phyloP scores from a whole-genome alignment of 768 basidiomycete genomes.

The Russula brevipes region DNA sequence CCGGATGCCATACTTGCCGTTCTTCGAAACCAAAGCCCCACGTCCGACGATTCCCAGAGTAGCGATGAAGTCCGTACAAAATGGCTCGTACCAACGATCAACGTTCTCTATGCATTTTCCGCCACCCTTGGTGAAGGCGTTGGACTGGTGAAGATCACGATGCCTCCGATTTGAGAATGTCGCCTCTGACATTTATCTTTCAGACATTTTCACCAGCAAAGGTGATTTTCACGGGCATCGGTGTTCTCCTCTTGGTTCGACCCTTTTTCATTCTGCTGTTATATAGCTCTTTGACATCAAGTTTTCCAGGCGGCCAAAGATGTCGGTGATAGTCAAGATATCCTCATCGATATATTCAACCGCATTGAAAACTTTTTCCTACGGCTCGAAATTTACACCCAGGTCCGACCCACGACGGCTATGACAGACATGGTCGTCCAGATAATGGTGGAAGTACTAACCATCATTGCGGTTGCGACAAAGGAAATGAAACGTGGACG shows the following conservation, averaged over 20 bases:
- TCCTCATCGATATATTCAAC: not conserved
- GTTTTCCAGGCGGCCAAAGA: not conserved
- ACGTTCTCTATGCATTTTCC: not conserved
- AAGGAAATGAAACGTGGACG: not conserved
- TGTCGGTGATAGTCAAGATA: not conserved
- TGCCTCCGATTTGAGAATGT: not conserved
- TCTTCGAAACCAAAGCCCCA: not conserved
- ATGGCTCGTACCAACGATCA: not conserved
- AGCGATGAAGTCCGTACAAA: not conserved
- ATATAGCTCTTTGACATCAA: not conserved
- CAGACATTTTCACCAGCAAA: not conserved
- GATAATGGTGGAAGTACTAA: not conserved
- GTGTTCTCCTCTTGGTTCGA: not conserved
- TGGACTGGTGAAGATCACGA: not conserved
- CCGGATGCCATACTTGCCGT: not conserved
- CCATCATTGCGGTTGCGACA: not conserved
- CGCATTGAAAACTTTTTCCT: not conserved
- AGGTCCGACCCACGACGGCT: not conserved
- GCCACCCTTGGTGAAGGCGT: not conserved
- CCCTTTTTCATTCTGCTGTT: not conserved
- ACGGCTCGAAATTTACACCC: constrained; percentile 1
- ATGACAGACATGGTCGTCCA: not conserved
- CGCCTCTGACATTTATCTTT: not conserved
- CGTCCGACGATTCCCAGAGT: not conserved
- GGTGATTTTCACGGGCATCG: not conserved